A percentile compares a stretch with the other conserved stretches of the same genome.
phyloP scores from a whole-genome alignment of 257 asterid genomes.

The Solanum bulbocastanum region DNA sequence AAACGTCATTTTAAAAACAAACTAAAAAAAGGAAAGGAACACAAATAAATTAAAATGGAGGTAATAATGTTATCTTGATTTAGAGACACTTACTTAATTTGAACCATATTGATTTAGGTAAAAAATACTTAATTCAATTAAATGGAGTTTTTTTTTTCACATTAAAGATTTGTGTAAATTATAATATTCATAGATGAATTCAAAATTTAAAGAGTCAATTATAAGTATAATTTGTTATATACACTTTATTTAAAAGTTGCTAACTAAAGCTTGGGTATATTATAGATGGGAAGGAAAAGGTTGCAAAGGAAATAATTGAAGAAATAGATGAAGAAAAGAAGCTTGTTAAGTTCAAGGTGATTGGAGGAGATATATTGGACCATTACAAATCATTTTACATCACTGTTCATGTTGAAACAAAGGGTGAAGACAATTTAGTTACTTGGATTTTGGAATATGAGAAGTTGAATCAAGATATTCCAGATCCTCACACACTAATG shows the following conservation, averaged over 20 bases:
- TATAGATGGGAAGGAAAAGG: conserved; percentile 9
- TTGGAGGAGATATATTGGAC: conserved; percentile 12
- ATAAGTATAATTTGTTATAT: not conserved
- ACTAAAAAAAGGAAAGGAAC: too few species aligned
- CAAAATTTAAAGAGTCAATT: not conserved
- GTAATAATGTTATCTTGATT: not conserved
- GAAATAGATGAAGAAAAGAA: conserved; percentile 14
- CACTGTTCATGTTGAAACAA: conserved; percentile 9
- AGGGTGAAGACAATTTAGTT: not conserved
- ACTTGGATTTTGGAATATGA: conserved; percentile 13
- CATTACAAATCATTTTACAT: not conserved
- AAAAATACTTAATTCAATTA: not conserved
- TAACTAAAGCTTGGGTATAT: not conserved
- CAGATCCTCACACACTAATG: conserved; percentile 1
- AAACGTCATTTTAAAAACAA: too few species aligned
- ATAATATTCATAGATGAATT: not conserved
- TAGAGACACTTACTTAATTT: not conserved
- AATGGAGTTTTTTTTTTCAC: not conserved
- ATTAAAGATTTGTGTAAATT: not conserved
- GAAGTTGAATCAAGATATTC: not conserved
- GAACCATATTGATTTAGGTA: not conserved
- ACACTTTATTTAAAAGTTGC: not conserved
- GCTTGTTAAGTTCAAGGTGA: conserved; percentile 2
- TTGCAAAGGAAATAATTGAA: conserved; percentile 1
- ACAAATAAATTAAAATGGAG: not conserved